A percentile compares a stretch with the other conserved stretches of the same genome.
These are phyloP conservation scores for Verticillium zaregamsianum DNA, from an alignment of 2,329 filamentous ascomycete species.

Conservation along the genomic window DNA sequence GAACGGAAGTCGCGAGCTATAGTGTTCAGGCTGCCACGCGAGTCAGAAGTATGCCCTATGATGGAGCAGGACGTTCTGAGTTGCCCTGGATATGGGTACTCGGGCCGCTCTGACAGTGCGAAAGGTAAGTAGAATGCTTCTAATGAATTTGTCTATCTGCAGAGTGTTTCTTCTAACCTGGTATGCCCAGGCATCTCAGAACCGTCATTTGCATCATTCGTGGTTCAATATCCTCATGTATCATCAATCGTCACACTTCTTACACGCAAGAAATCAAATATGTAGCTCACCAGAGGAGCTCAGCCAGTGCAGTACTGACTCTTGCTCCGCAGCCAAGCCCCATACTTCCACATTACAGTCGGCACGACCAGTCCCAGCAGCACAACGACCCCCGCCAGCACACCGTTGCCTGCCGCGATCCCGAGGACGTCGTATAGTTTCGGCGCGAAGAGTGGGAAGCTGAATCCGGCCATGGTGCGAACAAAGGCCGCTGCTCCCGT, in stretches of 20 bases:
- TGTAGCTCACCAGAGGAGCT: background rate
- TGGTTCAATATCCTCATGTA: background rate
- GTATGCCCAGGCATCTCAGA: too few relatives aligned
- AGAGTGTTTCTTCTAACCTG: too few relatives aligned
- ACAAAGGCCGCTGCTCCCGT: conserved; percentile 40
- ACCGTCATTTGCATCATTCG: background rate
- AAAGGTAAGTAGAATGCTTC: too few relatives aligned
- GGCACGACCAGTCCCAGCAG: conserved; percentile 13
- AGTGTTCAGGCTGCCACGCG: too few relatives aligned
- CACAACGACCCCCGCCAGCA: conserved; percentile 24
- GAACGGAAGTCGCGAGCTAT: too few relatives aligned
- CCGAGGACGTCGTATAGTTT: conserved; percentile 30
- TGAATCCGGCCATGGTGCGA: conserved; percentile 50
- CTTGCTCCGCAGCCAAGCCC: conserved; percentile 14
- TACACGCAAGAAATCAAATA: background rate
- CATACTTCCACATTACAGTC: conserved; percentile 15
- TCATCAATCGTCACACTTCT: background rate
- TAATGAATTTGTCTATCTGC: too few relatives aligned
- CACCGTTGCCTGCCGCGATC: conserved; percentile 40
- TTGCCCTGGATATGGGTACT: too few relatives aligned
- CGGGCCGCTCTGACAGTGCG: too few relatives aligned
- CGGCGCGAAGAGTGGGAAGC: conserved; percentile 55
- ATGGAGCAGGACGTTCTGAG: too few relatives aligned
- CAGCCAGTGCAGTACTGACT: conserved; percentile 12
- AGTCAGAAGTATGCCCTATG: too few relatives aligned